Evolutionary conservation across 2,329 filamentous ascomycete genomes (phyloP).

Genomic region (Blastomyces silverae): DNA sequence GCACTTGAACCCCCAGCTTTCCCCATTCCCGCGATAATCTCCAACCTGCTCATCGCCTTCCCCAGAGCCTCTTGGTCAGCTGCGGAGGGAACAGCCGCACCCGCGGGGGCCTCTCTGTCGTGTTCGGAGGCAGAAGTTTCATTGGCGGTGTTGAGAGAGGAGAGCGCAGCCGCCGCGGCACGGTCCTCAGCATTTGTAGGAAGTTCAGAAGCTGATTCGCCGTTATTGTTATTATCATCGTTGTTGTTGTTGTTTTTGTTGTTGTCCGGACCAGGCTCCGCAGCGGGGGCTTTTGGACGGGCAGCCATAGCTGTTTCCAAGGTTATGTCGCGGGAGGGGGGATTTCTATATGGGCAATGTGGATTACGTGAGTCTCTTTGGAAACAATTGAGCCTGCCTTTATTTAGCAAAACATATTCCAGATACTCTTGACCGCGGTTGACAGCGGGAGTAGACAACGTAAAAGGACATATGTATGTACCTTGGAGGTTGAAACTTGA

Average conservation of each 20-base stretch:
- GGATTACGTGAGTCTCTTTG: background rate
- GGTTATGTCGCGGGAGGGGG: background rate
- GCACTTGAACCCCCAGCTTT: conserved; percentile 22
- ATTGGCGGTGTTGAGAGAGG: conserved; percentile 36
- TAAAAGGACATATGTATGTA: too few relatives aligned
- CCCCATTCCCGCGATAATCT: conserved; percentile 35
- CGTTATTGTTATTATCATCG: conserved; percentile 22
- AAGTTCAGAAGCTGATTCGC: conserved; percentile 33
- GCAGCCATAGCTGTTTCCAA: background rate
- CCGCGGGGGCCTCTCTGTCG: conserved; percentile 22
- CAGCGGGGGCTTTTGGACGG: background rate
- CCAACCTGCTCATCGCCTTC: conserved; percentile 46
- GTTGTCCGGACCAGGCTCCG: background rate
- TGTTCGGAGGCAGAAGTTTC: conserved; percentile 34
- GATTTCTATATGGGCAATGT: background rate
- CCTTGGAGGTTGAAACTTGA: too few relatives aligned
- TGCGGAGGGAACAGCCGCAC: conserved; percentile 30
- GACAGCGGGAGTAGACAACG: too few relatives aligned
- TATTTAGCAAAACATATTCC: background rate
- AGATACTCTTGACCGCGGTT: too few relatives aligned
- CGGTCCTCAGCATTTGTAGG: conserved; percentile 46
- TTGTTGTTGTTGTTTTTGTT: conserved; percentile 1
- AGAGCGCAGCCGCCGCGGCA: conserved; percentile 46
- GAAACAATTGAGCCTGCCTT: background rate
- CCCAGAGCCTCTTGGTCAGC: conserved; percentile 45